Evolutionary conservation across 768 basidiomycete species (phyloP), one percentile per base, ranked within the genome.

Genomic region (Trametes gibbosa): DNA sequence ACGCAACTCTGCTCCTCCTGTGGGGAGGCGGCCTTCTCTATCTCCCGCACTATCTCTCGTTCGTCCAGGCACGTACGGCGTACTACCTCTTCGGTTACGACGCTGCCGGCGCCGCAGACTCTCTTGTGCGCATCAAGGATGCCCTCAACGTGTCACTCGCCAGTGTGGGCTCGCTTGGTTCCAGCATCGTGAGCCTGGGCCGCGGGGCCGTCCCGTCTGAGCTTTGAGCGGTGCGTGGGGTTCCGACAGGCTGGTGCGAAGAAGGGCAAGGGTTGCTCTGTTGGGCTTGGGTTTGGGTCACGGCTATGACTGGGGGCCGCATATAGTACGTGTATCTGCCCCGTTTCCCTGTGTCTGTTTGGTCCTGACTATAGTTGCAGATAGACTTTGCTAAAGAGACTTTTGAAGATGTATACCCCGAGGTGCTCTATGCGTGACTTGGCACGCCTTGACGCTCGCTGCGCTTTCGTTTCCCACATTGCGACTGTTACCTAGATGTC

Each of bases 71-170:
- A 16, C 78, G 87, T 21, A 77, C 80, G 41, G 73, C 79, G 50
- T 89, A 86, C 75, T 89, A 89, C 71, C 70, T 88, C 12, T 80
- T 80, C 69, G 87, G 86, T 3, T 73, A 79, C 50, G 81, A 81
- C 58, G 66, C 57, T 47, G 57, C 61, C n/a, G 46, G 49, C 21
- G 21, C 35, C 52, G 40, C 50, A 16, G 54, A 50, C 42, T 55
- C 53, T 5, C 27, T 55, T 49, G n/a, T n/a, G n/a, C 53, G 42
- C 49, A 48, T 61, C 48, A 61, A 51, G 42, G 24, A 45, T 34
- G 49, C 42, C 34, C 43, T 56, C 23, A 45, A 55, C 54, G 42
- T 53, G 32, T 54, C 52, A 25, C 19, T 60, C 39, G 52, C 46
- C 21, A 56, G 48, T 47, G 54, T 56, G 19, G 29, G 24, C 46